Evolutionary conservation across 257 asterid genomes (phyloP), one percentile per base, ranked within the genome.

Genomic region (Perilla frutescens): DNA sequence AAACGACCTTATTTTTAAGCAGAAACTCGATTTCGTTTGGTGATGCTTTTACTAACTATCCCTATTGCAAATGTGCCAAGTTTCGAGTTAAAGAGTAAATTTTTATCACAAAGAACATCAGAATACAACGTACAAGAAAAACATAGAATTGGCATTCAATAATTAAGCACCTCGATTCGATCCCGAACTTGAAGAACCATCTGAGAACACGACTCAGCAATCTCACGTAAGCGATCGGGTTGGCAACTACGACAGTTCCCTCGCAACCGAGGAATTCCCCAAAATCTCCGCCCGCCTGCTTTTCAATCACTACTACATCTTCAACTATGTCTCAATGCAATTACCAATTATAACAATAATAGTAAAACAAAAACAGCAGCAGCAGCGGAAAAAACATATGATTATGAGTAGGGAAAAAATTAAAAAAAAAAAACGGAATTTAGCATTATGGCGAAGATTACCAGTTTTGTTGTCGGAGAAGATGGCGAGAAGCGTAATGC

Each of bases 141-240:
- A 13, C 40, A 47, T 34, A 11, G 51, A 59, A 15, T 9, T 60
- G 61, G 44, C 62, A 14, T 40, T 15, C 48, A 26, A 5, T 26
- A 49, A 41, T 64, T 50, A 45, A 49, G 45, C 54, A 91, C 97
- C 85, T 88, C 85, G 51, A 85, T 81, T 76, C 76, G 82, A 76
- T 80, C 83, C 75, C 82, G 89, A 73, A 87, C 83, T 80, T 91
- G 91, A 74, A 89, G 91, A 84, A 89, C 95, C 97, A 91, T 89
- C 80, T 87, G 87, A 71, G 97, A 91, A 74, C 96, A 91, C 11
- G 91, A 80, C 49, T 91, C 95, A 4, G 97, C 85, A 73, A 91
- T 86, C 83, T 85, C 89, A 34, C 79, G 70, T 7, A 88, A 78
- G 63, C 90, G 91, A 84, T 89, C 95, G 55, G 65, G 72, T 34